Evolutionary conservation across 441 rosid species (phyloP), one percentile per base, ranked within the genome.

Genomic region (Hura crepitans): DNA sequence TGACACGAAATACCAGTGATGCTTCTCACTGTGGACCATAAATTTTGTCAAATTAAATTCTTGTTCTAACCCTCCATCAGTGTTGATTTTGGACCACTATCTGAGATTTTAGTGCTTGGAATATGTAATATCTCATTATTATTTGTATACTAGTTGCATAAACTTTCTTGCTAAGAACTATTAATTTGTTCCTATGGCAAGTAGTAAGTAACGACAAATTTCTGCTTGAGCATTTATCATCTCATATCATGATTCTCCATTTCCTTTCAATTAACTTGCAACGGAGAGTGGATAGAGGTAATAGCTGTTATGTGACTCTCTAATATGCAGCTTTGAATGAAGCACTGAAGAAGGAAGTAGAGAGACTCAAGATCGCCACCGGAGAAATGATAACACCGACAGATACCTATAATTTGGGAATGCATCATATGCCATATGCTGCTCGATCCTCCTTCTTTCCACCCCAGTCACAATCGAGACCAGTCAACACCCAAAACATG

Each of bases 281-380:
- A 39, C 60, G 17, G 43, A 30, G 35, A 61, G 33, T 49, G 42
- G 50, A 30, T 39, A 31, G 72, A 33, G 55, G 22, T 30, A 25
- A 58, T 57, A 42, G 25, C 30, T 27, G 47, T 45, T 49, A 13
- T 74, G 28, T 42, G 20, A 65, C 4, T 69, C 49, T 78, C 4
- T 63, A 15, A 62, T 65, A 46, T 65, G 23, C 87, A 93, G 97
- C 97, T 74, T 74, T 93, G 75, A 93, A 89, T 71, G 96, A 91
- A 5, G 89, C 95, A 14, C 84, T 93, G 62, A 93, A 86, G 81
- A 89, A 89, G 79, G 98, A 93, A 82, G 93, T 93, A 2, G 95
- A 93, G 80, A 87, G 98, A 83, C 89, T 91, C 53, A 91, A 87
- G 74, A 67, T 87, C 30, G 89, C 89, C 22, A 93, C 97, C 0